Evolutionary conservation across 2,329 filamentous ascomycete species (phyloP), one percentile per base, ranked within the genome.

Genomic region (Alternaria arbusti): DNA sequence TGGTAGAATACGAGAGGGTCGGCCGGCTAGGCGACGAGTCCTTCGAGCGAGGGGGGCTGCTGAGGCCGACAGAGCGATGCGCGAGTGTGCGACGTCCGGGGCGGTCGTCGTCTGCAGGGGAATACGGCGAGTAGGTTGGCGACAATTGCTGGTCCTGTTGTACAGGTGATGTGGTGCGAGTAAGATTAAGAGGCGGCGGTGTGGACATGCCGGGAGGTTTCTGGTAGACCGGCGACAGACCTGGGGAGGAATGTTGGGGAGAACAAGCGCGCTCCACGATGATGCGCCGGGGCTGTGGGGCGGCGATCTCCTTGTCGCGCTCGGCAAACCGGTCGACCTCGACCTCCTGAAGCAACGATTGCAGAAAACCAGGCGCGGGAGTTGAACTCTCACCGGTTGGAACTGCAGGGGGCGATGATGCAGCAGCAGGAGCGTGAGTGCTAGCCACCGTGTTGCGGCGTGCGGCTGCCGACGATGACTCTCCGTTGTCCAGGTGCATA

Each of bases 341-440:
- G 1, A 98, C 93, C 79, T 98, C 95, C 76, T 92, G 93, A 54
- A 98, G 83, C 7, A 98, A 84, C 1, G 93, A 95, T 23, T 93
- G 92, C 8, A 98, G 85, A 75, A 98, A 95, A 6, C 92, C 94
- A 8, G 93, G 92, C 26, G 84, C 86, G 43, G 83, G 79, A 26
- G 70, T 63, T 32, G 68, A 55, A 46, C 44, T 71, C 66, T 63
- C 83, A 43, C 63, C 68, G 15, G 58, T 56, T 46, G 43, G 47
- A 28, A 54, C 67, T 40, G 58, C 65, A 51, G 54, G 65, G 61
- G 67, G 70, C n/a, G 65, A 73, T 22, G 70, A 67, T 22, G 64
- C 70, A 45, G 63, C 47, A 32, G 64, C 65, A 32, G 60, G 52
- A 23, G 60, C 49, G 15, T 58, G 57, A 70, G 72, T 74, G 66